These are phyloP conservation scores for Colletotrichum tofieldiae DNA, from an alignment of 2,329 filamentous ascomycete species.

Conservation along the genomic window DNA sequence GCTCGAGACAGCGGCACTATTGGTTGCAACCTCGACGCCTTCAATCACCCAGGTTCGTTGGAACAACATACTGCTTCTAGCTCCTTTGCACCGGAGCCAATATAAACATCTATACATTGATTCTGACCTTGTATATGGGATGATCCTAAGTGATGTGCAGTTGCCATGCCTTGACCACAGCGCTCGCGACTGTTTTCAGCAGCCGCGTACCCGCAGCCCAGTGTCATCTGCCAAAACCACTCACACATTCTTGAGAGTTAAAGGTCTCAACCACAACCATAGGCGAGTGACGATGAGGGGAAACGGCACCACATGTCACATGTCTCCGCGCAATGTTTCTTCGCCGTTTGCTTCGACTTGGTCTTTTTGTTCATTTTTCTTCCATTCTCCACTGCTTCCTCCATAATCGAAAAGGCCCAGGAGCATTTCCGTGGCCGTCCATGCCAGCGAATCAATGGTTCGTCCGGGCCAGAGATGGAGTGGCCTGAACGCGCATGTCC, in stretches of 20 bases:
- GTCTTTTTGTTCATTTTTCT: neutral
- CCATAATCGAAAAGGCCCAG: neutral
- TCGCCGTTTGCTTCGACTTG: neutral
- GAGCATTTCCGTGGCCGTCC: conserved; percentile 2
- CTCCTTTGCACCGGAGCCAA: neutral
- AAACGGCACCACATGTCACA: neutral
- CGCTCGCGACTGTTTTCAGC: neutral
- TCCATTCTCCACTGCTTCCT: conserved; percentile 17
- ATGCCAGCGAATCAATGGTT: conserved; percentile 23
- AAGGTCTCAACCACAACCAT: neutral
- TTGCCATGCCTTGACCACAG: conserved; percentile 10
- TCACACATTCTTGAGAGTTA: neutral
- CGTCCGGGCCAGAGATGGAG: conserved; percentile 30
- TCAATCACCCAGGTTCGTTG: neutral
- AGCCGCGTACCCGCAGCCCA: neutral
- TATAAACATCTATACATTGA: too few relatives aligned
- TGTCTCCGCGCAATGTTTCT: conserved; percentile 21
- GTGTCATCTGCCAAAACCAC: neutral
- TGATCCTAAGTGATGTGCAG: conserved; percentile 1
- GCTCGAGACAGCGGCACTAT: neutral
- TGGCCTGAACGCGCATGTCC: conserved; percentile 25
- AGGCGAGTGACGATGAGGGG: conserved; percentile 1
- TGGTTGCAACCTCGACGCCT: neutral
- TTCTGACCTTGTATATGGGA: neutral
- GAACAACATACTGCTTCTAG: neutral